Evolutionary conservation across 228 moss, liverwort and hornwort species (phyloP), one percentile per base, ranked within the genome.

Genomic region (Sphagnum magellanicum): DNA sequence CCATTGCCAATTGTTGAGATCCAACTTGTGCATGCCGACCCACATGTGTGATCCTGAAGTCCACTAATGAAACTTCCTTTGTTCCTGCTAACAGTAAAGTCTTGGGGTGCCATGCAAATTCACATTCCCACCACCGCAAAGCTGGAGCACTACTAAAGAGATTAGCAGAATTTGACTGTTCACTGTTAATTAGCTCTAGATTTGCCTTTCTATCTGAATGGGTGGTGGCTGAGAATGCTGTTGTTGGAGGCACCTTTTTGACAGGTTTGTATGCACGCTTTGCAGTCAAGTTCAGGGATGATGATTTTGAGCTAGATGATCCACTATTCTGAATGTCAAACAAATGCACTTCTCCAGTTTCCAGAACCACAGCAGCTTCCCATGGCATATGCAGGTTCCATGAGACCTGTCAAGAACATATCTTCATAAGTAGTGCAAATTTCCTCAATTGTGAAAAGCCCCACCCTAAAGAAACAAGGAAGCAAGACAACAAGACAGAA

Each of bases 31-130:
- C 63, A 78, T 79, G 59, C 50, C 59, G 65, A 72, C 14, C 60
- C 16, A 72, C 74, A 73, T 79, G 69, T 79, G 83, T 77, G 16
- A 70, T 74, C 62, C 81, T 88, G 67, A 89, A 80, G 79, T 98
- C 89, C 48, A 93, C 46, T 59, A 93, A 72, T 63, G 74, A 87
- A 10, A 98, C 83, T 61, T 91, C 78, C 78, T 73, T 76, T 15
- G 84, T 81, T 17, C 87, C 87, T 16, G 79, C 90, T 68, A 91
- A 71, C 50, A 98, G 74, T 50, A 98, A 67, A 10, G 69, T 86
- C 67, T 93, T 90, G 0, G 93, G 98, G 71, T 92, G 89, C 93
- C 98, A 93, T 68, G 88, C 92, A 84, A 82, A 98, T 62, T 98
- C 98, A 75, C 98, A 98, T 61, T 84, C 82, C 93, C 90, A 92